A percentile compares a stretch with the other conserved stretches of the same genome.
Conservation (phyloP, 2,329 filamentous ascomycete genomes). For the Chaetomium sp. region DNA sequence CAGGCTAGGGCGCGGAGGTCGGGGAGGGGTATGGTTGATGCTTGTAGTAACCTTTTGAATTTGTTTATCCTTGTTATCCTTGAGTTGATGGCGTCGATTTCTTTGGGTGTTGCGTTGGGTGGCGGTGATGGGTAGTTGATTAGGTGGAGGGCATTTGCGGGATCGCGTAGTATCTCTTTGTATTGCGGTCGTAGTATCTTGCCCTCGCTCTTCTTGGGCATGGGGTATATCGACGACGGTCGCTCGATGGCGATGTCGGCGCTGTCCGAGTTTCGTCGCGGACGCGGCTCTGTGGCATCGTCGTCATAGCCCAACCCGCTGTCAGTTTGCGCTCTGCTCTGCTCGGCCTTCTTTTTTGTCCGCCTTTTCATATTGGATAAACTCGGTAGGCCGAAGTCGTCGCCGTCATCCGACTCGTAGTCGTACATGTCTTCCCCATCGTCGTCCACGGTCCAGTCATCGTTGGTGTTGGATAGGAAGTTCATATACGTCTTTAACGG, state of each 20-base stretch:
- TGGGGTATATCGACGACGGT: slow-evolving; percentile 78
- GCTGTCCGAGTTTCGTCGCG: slow-evolving; percentile 75
- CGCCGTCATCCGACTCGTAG: slow-evolving; percentile 85
- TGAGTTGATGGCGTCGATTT: slow-evolving; percentile 81
- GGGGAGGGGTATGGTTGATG: slow-evolving; percentile 81
- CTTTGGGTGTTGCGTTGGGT: slow-evolving; percentile 74
- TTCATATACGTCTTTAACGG: slow-evolving; percentile 75
- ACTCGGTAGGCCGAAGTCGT: slow-evolving; percentile 93
- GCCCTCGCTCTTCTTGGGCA: slow-evolving; percentile 84
- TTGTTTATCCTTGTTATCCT: slow-evolving; percentile 95
- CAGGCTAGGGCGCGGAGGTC: slow-evolving; percentile 86
- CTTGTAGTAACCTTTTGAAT: slow-evolving; percentile 93
- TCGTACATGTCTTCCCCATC: slow-evolving; percentile 74
- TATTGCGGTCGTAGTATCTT: slow-evolving; percentile 97
- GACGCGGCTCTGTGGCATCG: slow-evolving; percentile 43
- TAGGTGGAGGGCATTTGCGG: slow-evolving; percentile 90
- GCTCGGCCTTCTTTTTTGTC: slow-evolving; percentile 54
- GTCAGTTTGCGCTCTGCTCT: slow-evolving; percentile 38
- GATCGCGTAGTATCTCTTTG: slow-evolving; percentile 88
- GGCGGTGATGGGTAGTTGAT: slow-evolving; percentile 83
- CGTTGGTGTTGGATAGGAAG: slow-evolving; percentile 78
- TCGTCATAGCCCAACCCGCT: slow-evolving; percentile 45
- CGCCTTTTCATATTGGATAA: slow-evolving; percentile 88
- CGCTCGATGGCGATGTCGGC: slow-evolving; percentile 93
- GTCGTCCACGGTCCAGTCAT: slow-evolving; percentile 78